Base-by-base conservation (phyloP, 768 basidiomycete species). In the Tephrocybe sp. region DNA sequence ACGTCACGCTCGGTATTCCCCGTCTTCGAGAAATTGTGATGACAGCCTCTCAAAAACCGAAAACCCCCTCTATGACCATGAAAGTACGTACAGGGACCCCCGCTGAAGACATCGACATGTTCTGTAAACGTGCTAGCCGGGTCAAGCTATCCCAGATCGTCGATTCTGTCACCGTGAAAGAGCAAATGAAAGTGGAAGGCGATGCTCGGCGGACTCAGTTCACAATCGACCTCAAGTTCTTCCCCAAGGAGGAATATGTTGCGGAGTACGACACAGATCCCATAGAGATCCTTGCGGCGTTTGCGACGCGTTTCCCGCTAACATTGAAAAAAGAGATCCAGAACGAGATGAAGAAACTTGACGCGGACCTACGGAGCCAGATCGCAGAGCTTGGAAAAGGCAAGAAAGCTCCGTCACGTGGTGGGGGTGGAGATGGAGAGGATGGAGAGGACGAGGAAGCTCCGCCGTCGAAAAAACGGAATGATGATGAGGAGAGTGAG, bases 11-110 rank as follows among this genome's bases (percentile, higher is more conserved):
- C 36, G 97, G 97, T 80, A 99, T 99, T 59, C 97, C 97, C 32
- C 96, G 97, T 63, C 76, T 99, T 6, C 87, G 96, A 67, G 97
- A 99, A 73, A 97, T 99, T 62, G 92, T 99, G 59, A 98, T 98
- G 95, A 98, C 96, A 0, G 97, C 97, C 5, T 95, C 96, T 5
- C 83, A 83, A 59, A 89, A 93, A 57, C 96, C 95, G 43, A 96
- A 93, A 67, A 99, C 97, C 1, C 97, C 97, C 6, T 98, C 93
- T 5, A 99, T 99, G 97, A 84, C 76, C 26, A 88, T 98, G 75
- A 79, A 78, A 37, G 76, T 94, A 34, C 76, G 79, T 9, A 67
- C 74, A 0, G 79, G 74, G 22, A 69, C 80, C 22, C 57, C 79
- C 4, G 67, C 73, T 18, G 69, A 76, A 16, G 81, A 88, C 40